Evolutionary conservation across 768 basidiomycete species (phyloP), one percentile per base, ranked within the genome.

Genomic region (Kwoniella sp.): DNA sequence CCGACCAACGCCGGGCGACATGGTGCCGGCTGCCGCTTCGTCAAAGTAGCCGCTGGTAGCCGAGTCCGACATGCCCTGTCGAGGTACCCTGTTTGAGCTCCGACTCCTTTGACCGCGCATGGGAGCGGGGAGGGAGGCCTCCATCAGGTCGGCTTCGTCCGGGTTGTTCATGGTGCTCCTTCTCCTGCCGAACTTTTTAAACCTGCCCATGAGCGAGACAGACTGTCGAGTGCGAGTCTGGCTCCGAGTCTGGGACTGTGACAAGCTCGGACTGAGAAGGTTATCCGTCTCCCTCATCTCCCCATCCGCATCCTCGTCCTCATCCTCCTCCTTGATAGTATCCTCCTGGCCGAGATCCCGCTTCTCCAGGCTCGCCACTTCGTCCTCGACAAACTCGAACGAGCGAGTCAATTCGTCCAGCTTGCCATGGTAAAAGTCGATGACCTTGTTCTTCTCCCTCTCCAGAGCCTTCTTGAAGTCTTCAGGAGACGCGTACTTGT

Each of bases 371-470:
- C 63, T 53, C 22, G 65, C 62, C 17, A 77, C 56, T 39, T 77
- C 76, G 14, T 65, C 65, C 36, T 67, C 58, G n/a, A 78, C 50
- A 14, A 56, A 41, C 14, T 66, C 64, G 29, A 67, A 68, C 14
- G 72, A 60, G 23, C 55, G 53, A 25, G 63, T 42, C 17, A 95
- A 75, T 42, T 91, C 87, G 38, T 78, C 80, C 66, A 88, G 84
- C 73, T 92, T 88, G 2, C 73, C 65, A 40, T 80, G 79, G 72
- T 96, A 98, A 72, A 98, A 98, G 0, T 76, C 46, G 19, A 77
- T 75, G 15, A 96, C 84, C 79, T 91, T 95, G 66, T 79, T 78
- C 26, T 92, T 78, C 65, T 99, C 91, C 56, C 80, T 78, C 71
- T 95, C 86, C 26, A 95, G 79, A 0, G 90, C 78, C 0, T 85